These are phyloP conservation scores for Amanita pallidorosea DNA, from an alignment of 768 basidiomycete genomes.

Conservation along the genomic window DNA sequence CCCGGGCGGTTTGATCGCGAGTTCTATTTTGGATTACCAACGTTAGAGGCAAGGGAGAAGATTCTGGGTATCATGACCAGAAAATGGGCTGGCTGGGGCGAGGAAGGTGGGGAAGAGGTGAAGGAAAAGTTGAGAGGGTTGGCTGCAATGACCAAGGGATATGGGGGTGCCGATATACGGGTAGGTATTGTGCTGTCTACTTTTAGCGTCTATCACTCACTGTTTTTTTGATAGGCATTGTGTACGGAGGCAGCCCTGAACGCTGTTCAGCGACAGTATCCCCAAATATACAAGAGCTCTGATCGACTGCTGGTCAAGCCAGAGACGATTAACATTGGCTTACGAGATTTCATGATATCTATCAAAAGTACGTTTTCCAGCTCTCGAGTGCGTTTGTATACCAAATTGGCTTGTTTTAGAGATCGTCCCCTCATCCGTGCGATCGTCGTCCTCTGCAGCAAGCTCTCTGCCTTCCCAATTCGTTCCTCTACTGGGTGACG, in stretches of 20 bases:
- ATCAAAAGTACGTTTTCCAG: conserved; percentile 68
- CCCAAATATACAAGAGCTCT: conserved; percentile 90
- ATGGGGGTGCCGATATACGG: conserved; percentile 93
- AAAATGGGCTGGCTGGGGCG: conserved; percentile 81
- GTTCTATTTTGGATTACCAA: conserved; percentile 93
- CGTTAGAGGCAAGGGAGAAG: conserved; percentile 72
- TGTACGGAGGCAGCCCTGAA: conserved; percentile 97
- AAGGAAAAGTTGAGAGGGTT: conserved; percentile 68
- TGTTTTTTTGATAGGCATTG: conserved; percentile 46
- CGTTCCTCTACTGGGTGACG: conserved; percentile 57
- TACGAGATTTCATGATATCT: conserved; percentile 95
- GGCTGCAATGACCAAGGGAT: conserved; percentile 89
- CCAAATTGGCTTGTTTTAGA: conserved; percentile 35
- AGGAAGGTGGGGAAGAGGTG: conserved; percentile 17
- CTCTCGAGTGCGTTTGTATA: neutral
- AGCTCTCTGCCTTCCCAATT: conserved; percentile 80
- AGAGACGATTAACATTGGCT: conserved; percentile 70
- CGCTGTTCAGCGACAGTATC: conserved; percentile 91
- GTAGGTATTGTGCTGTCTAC: conserved; percentile 31
- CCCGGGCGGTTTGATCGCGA: conserved; percentile 96
- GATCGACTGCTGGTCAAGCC: conserved; percentile 81
- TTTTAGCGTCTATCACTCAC: neutral
- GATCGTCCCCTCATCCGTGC: conserved; percentile 88
- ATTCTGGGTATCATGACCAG: conserved; percentile 87
- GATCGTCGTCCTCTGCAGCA: conserved; percentile 81